These are phyloP conservation scores for Mycothermus thermophilus DNA, from an alignment of 495 filamentous ascomycete genomes.

Conservation along the genomic window DNA sequence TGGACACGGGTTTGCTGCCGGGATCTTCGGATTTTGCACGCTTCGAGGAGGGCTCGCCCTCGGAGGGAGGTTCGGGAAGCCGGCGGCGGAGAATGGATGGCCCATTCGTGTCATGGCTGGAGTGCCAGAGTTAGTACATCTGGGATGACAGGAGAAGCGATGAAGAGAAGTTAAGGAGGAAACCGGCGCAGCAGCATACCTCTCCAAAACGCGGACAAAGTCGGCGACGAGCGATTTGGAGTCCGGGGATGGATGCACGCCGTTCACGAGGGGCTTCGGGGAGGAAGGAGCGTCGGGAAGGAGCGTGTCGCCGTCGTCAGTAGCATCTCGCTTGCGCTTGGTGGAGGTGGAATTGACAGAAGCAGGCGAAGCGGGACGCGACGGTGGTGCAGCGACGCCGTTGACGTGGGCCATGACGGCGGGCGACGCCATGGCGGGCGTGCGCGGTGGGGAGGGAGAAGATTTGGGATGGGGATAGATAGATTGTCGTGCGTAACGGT, in stretches of 20 bases:
- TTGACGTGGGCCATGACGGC: slow-evolving; percentile 27
- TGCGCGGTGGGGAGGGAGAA: slow-evolving; percentile 6
- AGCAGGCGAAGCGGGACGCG: slow-evolving; percentile 27
- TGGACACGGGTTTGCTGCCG: slow-evolving; percentile 18
- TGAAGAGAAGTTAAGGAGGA: too few relatives aligned
- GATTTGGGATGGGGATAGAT: slow-evolving; percentile 9
- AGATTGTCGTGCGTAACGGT: too few relatives aligned
- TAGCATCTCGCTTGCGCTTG: slow-evolving; percentile 44
- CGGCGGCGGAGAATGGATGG: slow-evolving; percentile 32
- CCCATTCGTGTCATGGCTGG: slow-evolving; percentile 28
- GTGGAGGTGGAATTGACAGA: slow-evolving; percentile 25
- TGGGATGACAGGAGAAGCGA: neutral
- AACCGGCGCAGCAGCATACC: slow-evolving; percentile 20
- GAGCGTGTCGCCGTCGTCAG: slow-evolving; percentile 27
- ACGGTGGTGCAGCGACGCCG: slow-evolving; percentile 25
- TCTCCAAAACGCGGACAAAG: slow-evolving; percentile 31
- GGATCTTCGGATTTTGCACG: slow-evolving; percentile 30
- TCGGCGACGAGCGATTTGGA: slow-evolving; percentile 22
- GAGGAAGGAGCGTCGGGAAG: too few relatives aligned
- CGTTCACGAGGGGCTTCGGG: slow-evolving; percentile 18
- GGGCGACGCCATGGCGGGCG: slow-evolving; percentile 27
- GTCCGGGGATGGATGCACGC: slow-evolving; percentile 10
- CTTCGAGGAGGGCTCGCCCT: slow-evolving; percentile 32
- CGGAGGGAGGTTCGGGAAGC: slow-evolving; percentile 20
- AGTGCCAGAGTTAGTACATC: slow-evolving; percentile 5